phyloP scores from a whole-genome alignment of 352 stramenopile genomes.

The Pythium angustatum region DNA sequence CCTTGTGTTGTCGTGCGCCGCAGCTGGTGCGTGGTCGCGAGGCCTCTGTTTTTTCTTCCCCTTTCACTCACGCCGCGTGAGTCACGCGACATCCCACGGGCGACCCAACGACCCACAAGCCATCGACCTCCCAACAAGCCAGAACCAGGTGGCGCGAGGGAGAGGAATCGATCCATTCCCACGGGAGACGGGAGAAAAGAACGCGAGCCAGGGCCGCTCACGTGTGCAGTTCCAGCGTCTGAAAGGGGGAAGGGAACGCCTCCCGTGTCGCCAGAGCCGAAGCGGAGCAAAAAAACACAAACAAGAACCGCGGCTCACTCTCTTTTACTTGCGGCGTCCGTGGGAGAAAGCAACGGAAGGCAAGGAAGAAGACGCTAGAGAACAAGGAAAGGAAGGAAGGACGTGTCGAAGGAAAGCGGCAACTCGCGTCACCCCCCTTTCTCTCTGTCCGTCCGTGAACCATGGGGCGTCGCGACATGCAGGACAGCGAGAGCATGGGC shows the following conservation, averaged over 20 bases:
- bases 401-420: background rate
- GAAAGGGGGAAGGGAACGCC: background rate
- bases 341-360: constrained; percentile 2
- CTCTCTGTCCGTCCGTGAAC: background rate
- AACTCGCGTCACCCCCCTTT: no score
- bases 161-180: constrained; percentile 14
- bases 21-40: constrained; percentile 13
- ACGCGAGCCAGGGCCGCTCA: background rate
- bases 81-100: constrained; percentile 23
- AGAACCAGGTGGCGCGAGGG: constrained; percentile 16
- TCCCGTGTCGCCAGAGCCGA: background rate
- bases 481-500: constrained; percentile 29
- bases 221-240: no score
- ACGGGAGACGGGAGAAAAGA: background rate
- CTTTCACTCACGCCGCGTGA: constrained; percentile 2
- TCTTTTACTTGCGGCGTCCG: constrained; percentile 17
- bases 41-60: constrained; percentile 26
- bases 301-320: constrained; percentile 5
- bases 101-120: constrained; percentile 19
- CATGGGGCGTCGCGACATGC: constrained; percentile 26
- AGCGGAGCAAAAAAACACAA: constrained; percentile 5
- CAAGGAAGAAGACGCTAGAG: background rate
- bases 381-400: background rate
- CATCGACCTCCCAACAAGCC: constrained; percentile 10
- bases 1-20: constrained; percentile 18